These are phyloP conservation scores for Alliaria petiolata DNA, from an alignment of 345 rosid genomes.

Conservation along the genomic window DNA sequence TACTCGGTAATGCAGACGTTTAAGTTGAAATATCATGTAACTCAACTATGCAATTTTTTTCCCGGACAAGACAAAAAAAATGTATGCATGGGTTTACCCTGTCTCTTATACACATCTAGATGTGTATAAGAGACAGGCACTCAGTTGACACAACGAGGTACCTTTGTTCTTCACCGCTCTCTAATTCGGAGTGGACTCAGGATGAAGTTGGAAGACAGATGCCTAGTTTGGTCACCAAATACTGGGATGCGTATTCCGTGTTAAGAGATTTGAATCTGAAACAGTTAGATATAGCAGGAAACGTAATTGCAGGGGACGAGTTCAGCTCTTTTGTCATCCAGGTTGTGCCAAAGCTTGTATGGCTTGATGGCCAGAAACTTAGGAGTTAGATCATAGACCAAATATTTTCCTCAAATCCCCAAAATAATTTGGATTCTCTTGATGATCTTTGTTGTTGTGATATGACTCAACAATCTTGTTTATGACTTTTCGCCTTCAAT, in stretches of 20 bases:
- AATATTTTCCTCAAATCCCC: not conserved
- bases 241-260: constrained; percentile 68
- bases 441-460: constrained; percentile 7
- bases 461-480: not conserved
- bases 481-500: not conserved
- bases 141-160: constrained; percentile 76
- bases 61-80: not conserved
- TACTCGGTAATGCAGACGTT: not conserved
- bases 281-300: constrained; percentile 64
- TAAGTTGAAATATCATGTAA: constrained; percentile 3
- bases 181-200: constrained; percentile 50
- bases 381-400: constrained; percentile 19
- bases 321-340: constrained; percentile 53
- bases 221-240: constrained; percentile 27
- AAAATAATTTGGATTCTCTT: not conserved
- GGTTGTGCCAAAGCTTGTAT: constrained; percentile 58
- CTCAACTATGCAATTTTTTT: not conserved
- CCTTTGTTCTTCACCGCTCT: constrained; percentile 68
- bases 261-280: constrained; percentile 58
- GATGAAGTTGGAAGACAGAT: constrained; percentile 28
- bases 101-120: too few species aligned
- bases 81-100: constrained; percentile 40
- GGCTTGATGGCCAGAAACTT: constrained; percentile 52
- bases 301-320: constrained; percentile 51
- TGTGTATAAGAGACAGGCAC: too few species aligned